Percentiles rank a stretch among this genome's conserved stretches.
phyloP scores from a whole-genome alignment of 202 grass and related monocot genomes.

The Bolboschoenoplectus hybrid region DNA sequence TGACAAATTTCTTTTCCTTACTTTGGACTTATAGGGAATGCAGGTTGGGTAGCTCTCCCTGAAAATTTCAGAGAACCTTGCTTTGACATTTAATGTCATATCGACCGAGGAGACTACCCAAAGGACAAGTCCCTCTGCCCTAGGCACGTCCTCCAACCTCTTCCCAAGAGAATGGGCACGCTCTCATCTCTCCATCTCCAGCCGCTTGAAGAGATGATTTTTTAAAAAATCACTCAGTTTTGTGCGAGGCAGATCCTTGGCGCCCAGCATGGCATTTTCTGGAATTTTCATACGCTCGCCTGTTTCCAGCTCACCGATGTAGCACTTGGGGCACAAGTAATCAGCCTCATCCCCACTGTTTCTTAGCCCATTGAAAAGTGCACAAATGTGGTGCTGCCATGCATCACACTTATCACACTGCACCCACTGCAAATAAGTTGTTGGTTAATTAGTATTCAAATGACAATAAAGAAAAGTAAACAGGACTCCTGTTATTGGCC shows the following conservation, averaged over 20 bases:
- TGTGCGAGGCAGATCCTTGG: constrained; percentile 94
- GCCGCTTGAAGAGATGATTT: constrained; percentile 72
- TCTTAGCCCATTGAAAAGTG: constrained; percentile 94
- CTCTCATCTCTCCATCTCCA: constrained; percentile 76
- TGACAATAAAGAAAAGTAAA: background rate
- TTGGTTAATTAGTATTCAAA: constrained; percentile 1
- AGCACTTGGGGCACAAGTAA: constrained; percentile 96
- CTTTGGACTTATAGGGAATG: constrained; percentile 96
- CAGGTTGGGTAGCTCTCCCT: constrained; percentile 92
- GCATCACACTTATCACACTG: constrained; percentile 99
- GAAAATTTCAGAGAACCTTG: constrained; percentile 88
- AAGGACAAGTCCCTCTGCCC: constrained; percentile 93
- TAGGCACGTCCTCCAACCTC: constrained; percentile 87
- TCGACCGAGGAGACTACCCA: constrained; percentile 98
- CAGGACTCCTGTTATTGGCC: no score
- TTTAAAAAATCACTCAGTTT: constrained; percentile 95
- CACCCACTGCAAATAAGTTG: constrained; percentile 67
- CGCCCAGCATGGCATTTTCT: constrained; percentile 97
- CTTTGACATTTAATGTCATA: constrained; percentile 98
- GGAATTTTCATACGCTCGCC: constrained; percentile 85
- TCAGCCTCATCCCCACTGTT: constrained; percentile 98
- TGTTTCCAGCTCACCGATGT: constrained; percentile 72
- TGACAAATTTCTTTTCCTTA: constrained; percentile 43
- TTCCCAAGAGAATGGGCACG: constrained; percentile 66
- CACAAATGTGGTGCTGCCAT: constrained; percentile 99